Evolutionary conservation across 1,284 basidiomycete species (phyloP), one percentile per base, ranked within the genome.

Genomic region (Trichosporon coremiiforme): DNA sequence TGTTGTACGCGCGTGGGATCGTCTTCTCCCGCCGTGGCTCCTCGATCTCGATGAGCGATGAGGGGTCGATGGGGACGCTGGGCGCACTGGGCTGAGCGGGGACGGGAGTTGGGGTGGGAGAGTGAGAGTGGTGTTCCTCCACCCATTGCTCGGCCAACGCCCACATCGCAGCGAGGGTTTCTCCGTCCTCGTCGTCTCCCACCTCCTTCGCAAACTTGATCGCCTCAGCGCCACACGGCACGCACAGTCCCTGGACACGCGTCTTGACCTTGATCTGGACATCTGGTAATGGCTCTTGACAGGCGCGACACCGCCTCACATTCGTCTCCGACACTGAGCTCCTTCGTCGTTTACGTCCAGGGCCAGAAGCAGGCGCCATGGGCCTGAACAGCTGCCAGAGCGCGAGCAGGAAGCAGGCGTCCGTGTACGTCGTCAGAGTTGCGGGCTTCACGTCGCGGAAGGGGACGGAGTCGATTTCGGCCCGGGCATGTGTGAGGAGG

Each of bases 361-460:
- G 2, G 22, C 22, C 36, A 6, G 33, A 35, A 4, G 29, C 25
- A 12, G 22, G 20, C 41, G n/a, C 8, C 67, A 25, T 1, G 64
- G 33, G 41, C 33, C 6, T 36, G 2, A 74, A 25, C 15, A 78
- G 69, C 31, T 72, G 76, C 31, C 66, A 47, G 0, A 76, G 69
- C 12, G 68, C 74, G 12, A 65, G 72, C 7, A 85, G 71, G 0
- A 86, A 66, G 0, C 77, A 75, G 0, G 82, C 75, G 69, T 87
- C 86, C 22, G 85, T 85, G 73, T 86, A 86, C 31, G 85, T 76
- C 6, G 80, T 70, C 10, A 86, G 76, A 82, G 85, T 86, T 35
- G 73, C 67, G 0, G 63, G 36, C 0, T 79, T 75, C 5, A 87
- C 85, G 13, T 73, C 65, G 36, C 79, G 75, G 75, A 85, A 87